Base-by-base conservation (phyloP, 2,329 filamentous ascomycete species). In the Cladosporium sp. region DNA sequence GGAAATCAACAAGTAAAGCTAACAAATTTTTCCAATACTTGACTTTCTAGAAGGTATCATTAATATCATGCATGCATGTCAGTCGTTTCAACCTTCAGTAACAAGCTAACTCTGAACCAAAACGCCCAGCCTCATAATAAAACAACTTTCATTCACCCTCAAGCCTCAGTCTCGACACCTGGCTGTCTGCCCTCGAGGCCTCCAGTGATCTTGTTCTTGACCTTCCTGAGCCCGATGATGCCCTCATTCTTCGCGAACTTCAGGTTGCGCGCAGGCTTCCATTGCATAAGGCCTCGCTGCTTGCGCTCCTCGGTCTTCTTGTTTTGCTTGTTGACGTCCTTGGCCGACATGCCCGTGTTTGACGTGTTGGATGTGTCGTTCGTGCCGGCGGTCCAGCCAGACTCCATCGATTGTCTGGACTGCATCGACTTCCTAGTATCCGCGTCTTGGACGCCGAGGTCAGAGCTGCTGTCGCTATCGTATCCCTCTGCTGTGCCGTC, bases 241-340 rank as follows among this genome's bases (percentile, higher is more conserved):
- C 91, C 88, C 81, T 98, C 91, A 72, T 97, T 85, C 79, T 95
- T 96, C 51, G 89, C 93, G 76, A 97, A 98, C 70, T 89, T 88
- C 25, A 88, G 83, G 75, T 97, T 97, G 48, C 94, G 85, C 76
- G 93, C 91, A 0, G 94, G 93, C 74, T 89, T 91, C 93, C 93
- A 98, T 77, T 98, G 94, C 92, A 97, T 96, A 75, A 97, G 73
- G 0, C 94, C 94, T 13, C 93, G 85, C 71, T 97, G 93, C 79
- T 93, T 92, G 0, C 93, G 86, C 76, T 93, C 90, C 75, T 97
- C 83, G 54, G 81, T 79, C 57, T 91, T 88, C 68, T 90, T 87
- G 74, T 89, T 92, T 68, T 88, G 85, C 65, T 83, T 82, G 71
- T 87, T 88, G 75, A 90, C 87, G 25, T 89, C 84, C 75, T 88